Conservation (phyloP, 176 grass and related monocot genomes). For the Carex kokanica region DNA sequence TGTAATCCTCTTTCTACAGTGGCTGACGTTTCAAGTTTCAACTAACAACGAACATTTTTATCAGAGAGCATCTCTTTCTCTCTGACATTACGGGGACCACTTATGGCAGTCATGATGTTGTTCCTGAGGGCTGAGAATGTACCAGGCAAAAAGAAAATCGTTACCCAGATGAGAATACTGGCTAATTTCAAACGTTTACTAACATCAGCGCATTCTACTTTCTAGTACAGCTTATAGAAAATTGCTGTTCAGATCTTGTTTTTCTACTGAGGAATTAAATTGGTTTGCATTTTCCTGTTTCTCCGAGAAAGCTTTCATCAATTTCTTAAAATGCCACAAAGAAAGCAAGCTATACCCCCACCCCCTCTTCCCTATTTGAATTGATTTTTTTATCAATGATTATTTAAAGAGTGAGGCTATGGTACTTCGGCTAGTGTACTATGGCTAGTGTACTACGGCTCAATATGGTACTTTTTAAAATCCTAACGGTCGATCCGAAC, state of each 20-base stretch:
- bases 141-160: not conserved
- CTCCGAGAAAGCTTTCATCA: not conserved
- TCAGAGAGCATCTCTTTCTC: not conserved
- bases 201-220: not conserved
- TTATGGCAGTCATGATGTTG: slow-evolving; percentile 1
- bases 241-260: not conserved
- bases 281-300: not conserved
- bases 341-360: not conserved
- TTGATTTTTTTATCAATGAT: not conserved
- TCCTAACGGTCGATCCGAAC: too few species aligned
- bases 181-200: not conserved
- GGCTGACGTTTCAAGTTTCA: slow-evolving; percentile 33
- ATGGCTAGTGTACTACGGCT: too few species aligned
- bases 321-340: too few species aligned
- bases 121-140: slow-evolving; percentile 13
- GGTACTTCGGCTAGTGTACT: too few species aligned
- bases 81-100: slow-evolving; percentile 20
- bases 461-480: too few species aligned
- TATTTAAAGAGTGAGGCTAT: too few species aligned
- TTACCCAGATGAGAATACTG: not conserved
- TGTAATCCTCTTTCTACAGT: slow-evolving; percentile 27
- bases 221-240: not conserved
- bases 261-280: not conserved
- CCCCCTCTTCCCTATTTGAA: too few species aligned
- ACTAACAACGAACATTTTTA: slow-evolving; percentile 22